A percentile compares a stretch with the other conserved stretches of the same genome.
Conservation (phyloP, 192 early-diverging fungal genomes). For the Coemansia sp. region DNA sequence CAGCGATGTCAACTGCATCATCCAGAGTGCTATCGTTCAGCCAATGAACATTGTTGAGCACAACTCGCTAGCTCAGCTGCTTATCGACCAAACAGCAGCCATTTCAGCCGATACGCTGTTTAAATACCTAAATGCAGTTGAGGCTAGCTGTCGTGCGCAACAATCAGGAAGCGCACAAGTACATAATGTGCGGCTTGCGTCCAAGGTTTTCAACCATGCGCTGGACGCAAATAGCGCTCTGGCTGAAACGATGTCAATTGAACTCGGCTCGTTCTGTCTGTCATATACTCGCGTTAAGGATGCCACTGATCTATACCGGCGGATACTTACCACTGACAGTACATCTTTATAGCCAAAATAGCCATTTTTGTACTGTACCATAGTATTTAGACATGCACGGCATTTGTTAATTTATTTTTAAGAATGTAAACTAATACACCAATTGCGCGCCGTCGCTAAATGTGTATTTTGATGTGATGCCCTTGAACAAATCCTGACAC, state of each 20-base stretch:
- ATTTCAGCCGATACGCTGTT: conserved; percentile 26
- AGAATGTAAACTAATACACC: conserved; percentile 1
- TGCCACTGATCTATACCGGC: conserved; percentile 40
- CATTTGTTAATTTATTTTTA: not conserved
- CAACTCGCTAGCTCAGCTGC: conserved; percentile 25
- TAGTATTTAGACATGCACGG: too few relatives aligned
- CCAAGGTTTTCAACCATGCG: conserved; percentile 27
- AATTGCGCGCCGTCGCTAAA: conserved; percentile 33
- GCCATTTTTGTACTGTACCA: not conserved
- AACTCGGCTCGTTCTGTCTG: conserved; percentile 45
- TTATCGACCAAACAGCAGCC: conserved; percentile 11
- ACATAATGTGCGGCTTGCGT: conserved; percentile 32
- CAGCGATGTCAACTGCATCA: conserved; percentile 13
- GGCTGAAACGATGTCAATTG: conserved; percentile 33
- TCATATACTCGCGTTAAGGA: conserved; percentile 44
- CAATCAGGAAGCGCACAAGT: conserved; percentile 14
- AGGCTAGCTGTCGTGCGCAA: conserved; percentile 41
- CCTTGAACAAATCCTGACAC: conserved; percentile 45
- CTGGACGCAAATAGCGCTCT: conserved; percentile 19
- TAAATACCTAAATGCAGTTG: conserved; percentile 39
- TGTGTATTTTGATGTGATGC: conserved; percentile 35
- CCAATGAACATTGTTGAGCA: conserved; percentile 38
- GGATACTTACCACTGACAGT: conserved; percentile 7
- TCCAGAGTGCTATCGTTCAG: conserved; percentile 20
- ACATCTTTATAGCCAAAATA: not conserved